Percentiles rank a stretch among this genome's conserved stretches.
Evolutionary conservation across 176 grass and related monocot genomes (phyloP).

Genomic region (Carex kokanica): DNA sequence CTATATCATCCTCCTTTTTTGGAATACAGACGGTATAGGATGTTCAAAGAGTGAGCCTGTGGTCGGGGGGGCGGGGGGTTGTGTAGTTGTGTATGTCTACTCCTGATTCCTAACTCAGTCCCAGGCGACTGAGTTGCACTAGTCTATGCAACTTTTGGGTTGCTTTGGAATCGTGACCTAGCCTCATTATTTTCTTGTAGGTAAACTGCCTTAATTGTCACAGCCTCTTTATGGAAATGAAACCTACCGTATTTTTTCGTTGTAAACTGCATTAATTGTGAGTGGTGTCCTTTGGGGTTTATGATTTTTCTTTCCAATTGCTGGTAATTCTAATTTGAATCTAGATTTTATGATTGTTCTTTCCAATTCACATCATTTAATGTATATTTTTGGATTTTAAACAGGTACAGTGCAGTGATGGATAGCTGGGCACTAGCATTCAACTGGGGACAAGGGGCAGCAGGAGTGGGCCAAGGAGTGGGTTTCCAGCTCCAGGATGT

Average conservation of each 20-base stretch:
- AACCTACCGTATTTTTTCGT: too few species aligned
- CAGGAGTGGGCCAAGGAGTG: constrained; percentile 64
- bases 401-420: constrained; percentile 74
- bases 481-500: constrained; percentile 68
- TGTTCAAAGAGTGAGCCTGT: background rate
- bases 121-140: background rate
- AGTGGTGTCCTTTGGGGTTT: background rate
- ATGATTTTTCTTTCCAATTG: background rate
- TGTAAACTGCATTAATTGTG: too few species aligned
- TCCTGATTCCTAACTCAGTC: background rate
- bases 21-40: background rate
- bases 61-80: background rate
- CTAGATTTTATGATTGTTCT: background rate
- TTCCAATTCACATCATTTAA: background rate
- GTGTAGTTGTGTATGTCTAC: background rate
- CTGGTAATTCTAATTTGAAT: constrained; percentile 2
- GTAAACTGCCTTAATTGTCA: background rate
- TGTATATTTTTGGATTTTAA: background rate
- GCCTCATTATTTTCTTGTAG: background rate
- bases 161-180: constrained; percentile 1
- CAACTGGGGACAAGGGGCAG: constrained; percentile 90
- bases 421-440: constrained; percentile 72
- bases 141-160: background rate
- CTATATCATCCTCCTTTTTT: background rate
- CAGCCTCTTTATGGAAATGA: too few species aligned